A percentile compares a stretch with the other conserved stretches of the same genome.
Conservation (phyloP, 495 filamentous ascomycete genomes). For the Hypoxylon fuscum region DNA sequence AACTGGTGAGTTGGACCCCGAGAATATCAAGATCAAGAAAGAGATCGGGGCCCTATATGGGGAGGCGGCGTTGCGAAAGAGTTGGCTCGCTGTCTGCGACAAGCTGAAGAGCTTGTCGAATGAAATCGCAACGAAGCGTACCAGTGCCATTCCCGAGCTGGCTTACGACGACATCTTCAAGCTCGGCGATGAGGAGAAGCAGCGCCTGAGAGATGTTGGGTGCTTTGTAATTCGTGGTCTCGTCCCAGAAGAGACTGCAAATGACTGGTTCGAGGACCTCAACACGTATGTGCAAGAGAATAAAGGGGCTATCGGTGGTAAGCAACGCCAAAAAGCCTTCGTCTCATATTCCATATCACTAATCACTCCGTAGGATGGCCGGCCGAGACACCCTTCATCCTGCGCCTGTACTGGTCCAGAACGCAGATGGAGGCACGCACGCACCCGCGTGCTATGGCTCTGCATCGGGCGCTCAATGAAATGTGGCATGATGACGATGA, state of each 20-base stretch:
- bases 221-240: conserved; percentile 7
- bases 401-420: conserved; percentile 4
- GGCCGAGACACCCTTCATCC: conserved; percentile 7
- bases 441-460: conserved; percentile 6
- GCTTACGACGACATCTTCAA: conserved; percentile 8
- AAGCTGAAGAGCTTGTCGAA: conserved; percentile 6
- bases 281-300: conserved; percentile 7
- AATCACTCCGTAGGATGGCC: conserved; percentile 7
- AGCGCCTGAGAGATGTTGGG: conserved; percentile 6
- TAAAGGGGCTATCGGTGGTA: background rate
- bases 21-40: conserved; percentile 13
- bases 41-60: conserved; percentile 3
- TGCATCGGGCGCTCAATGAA: conserved; percentile 5
- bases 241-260: conserved; percentile 6
- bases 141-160: conserved; percentile 1
- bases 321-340: conserved; percentile 1
- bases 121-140: conserved; percentile 4
- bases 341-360: conserved; percentile 1
- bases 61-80: conserved; percentile 11
- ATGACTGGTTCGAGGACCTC: conserved; percentile 8
- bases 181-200: conserved; percentile 8
- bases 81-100: conserved; percentile 9
- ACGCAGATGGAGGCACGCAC: conserved; percentile 11
- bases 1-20: conserved; percentile 9
- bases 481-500: conserved; percentile 7